Base-by-base conservation (phyloP, 1,284 basidiomycete species). In the Moesziomyces sp. region DNA sequence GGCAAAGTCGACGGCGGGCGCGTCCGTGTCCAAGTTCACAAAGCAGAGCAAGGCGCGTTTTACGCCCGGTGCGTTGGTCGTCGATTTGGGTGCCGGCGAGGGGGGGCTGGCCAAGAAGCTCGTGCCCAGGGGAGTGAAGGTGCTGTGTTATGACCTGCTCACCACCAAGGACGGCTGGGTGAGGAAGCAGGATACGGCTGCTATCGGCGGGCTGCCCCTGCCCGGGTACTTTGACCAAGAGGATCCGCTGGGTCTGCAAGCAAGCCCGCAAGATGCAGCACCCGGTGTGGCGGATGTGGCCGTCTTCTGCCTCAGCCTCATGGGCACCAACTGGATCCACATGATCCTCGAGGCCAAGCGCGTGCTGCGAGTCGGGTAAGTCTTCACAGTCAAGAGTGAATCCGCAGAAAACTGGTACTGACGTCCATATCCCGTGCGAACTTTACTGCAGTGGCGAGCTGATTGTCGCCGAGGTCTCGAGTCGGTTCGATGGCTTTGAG, bases 281-380 rank as follows among this genome's bases (percentile, higher is more conserved):
- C 63, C 68, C 0, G 77, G 92, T 70, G 85, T 97, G 6, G 93
- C 93, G 3, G 96, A 99, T 81, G 91, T 93, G 6, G 94, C 90
- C 1, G 91, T 99, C 28, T 99, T 94, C 83, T 93, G 94, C 45
- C 87, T 99, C 65, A 96, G 93, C 79, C 86, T 99, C 66, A 99
- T 99, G 97, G 93, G 93, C 40, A 93, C 91, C 11, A 97, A 99
- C 84, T 99, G 97, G 97, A 88, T 93, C 16, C 88, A 88, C 24
- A 94, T 93, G 83, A 88, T 98, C 40, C 87, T 91, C 34, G 96
- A 99, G 84, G 92, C 92, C 3, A 92, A 92, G 88, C 87, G 97
- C 62, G 89, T 99, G 34, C 86, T 99, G 44, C 91, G 90, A 81
- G 85, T 87, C 14, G 89, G 89, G 94, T 95, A 79, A 81, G 91